Base-by-base conservation (phyloP, 2,329 filamentous ascomycete genomes). In the Diplodia sapinea region DNA sequence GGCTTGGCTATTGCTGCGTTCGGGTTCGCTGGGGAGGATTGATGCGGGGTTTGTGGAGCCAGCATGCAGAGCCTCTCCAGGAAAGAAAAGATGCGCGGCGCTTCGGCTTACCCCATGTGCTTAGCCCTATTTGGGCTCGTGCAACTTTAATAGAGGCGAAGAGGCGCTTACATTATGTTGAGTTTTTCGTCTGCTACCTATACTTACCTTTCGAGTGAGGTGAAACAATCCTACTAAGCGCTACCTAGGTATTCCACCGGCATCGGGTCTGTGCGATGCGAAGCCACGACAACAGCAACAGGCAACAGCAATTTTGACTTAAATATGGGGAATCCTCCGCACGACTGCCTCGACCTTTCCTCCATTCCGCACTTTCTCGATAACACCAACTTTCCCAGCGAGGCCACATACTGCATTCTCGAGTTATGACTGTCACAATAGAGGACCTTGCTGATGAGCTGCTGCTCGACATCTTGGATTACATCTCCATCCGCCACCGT, bases 401-500 rank as follows among this genome's bases (percentile, higher is more conserved):
- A 31, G 26, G 15, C 15, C 31, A 17, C 26, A 50, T n/a, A 11
- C 9, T 20, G 15, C 40, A n/a, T 2, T 2, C 7, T 43, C 17
- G 20, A 15, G 56, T 8, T 5, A 62, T 50, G 57, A 1, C 57
- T 23, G 47, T 38, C 11, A 15, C 40, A 4, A 26, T 62, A 17
- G 43, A 51, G 20, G 59, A 38, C 31, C 47, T 51, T 12, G 29
- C 59, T 13, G 59, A 51, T 9, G 59, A 63, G 47, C 29, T 63
- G 9, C 43, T 63, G 8, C 59, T 63, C 20, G 29, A 51, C 1
- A 52, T 63, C 11, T 23, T 63, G 29, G 47, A 26, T 15, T 38
- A 51, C 31, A 8, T 63, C 47, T 63, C 59, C 11, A 38, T 63
- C 29, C 43, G 43, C 20, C 15, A 63, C 7, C 59, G 59, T 11